Percentiles rank a stretch among this genome's conserved stretches.
These are phyloP conservation scores for Fusarium sp. DNA, from an alignment of 2,329 filamentous ascomycete genomes.

Conservation along the genomic window DNA sequence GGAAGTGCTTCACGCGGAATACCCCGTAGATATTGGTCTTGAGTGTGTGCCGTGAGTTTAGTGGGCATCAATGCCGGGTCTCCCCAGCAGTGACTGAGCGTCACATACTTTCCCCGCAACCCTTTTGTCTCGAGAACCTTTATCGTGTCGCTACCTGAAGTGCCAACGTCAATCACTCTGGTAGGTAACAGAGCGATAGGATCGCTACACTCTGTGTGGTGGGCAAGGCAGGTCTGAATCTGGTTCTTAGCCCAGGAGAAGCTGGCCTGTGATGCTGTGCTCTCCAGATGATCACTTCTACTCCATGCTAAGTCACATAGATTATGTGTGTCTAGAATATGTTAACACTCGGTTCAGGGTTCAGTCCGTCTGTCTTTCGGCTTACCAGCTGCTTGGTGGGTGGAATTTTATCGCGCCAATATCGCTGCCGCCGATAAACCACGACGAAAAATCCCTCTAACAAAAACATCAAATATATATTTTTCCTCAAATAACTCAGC, in stretches of 20 bases:
- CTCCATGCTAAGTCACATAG: background rate
- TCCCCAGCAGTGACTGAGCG: background rate
- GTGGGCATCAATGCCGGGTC: background rate
- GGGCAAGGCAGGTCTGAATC: background rate
- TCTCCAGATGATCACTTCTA: background rate
- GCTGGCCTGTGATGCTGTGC: background rate
- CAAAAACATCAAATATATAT: too few species aligned
- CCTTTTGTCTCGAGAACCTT: background rate
- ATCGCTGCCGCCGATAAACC: too few species aligned
- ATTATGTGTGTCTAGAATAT: background rate
- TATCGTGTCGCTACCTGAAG: fast-evolving
- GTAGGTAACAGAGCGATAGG: background rate
- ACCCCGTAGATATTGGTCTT: background rate
- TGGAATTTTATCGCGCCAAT: background rate
- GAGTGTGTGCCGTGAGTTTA: background rate
- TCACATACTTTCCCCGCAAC: background rate
- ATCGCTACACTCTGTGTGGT: background rate
- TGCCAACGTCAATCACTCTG: background rate
- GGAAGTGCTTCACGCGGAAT: background rate
- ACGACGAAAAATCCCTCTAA: too few species aligned
- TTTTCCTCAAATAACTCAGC: too few species aligned
- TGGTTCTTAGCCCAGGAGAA: too few species aligned
- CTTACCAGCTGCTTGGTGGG: background rate
- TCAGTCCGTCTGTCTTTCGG: background rate
- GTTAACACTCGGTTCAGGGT: background rate